Evolutionary conservation across 1,139 yeast genomes (phyloP).

Genomic region (Pichia sp.): DNA sequence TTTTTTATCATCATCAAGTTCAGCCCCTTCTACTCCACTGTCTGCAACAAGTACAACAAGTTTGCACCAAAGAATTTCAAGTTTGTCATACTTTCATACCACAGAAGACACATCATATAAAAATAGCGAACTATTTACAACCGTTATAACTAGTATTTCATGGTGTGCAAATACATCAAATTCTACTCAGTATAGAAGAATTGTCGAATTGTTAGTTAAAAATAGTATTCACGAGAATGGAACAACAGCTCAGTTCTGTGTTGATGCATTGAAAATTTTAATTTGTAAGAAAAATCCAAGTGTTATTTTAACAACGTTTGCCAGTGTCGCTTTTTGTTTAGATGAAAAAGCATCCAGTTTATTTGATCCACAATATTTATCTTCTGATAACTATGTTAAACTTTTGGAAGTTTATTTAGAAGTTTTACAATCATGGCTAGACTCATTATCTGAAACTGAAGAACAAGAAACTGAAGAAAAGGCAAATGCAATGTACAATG

Average conservation of each 20-base stretch:
- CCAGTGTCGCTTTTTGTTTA: slow-evolving; percentile 73
- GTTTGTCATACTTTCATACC: slow-evolving; percentile 23
- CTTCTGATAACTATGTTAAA: slow-evolving; percentile 50
- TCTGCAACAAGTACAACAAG: slow-evolving; percentile 20
- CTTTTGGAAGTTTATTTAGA: slow-evolving; percentile 70
- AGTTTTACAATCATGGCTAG: slow-evolving; percentile 73
- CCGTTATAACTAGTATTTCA: slow-evolving; percentile 42
- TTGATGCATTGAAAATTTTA: slow-evolving; percentile 54
- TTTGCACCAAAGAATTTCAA: slow-evolving; percentile 22
- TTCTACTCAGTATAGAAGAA: slow-evolving; percentile 41
- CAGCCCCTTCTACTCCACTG: slow-evolving; percentile 19
- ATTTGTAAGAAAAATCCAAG: slow-evolving; percentile 70
- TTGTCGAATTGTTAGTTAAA: slow-evolving; percentile 68
- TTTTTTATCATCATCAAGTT: slow-evolving; percentile 9
- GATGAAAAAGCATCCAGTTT: slow-evolving; percentile 63
- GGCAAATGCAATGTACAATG: slow-evolving; percentile 27
- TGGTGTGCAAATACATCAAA: slow-evolving; percentile 25
- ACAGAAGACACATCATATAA: slow-evolving; percentile 23
- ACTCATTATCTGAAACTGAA: slow-evolving; percentile 40
- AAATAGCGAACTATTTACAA: slow-evolving; percentile 60
- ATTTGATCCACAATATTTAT: slow-evolving; percentile 37
- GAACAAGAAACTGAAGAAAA: slow-evolving; percentile 23
- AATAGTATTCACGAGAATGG: slow-evolving; percentile 66
- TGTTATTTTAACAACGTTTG: slow-evolving; percentile 63
- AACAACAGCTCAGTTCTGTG: slow-evolving; percentile 56